A percentile compares a stretch with the other conserved stretches of the same genome.
Conservation (phyloP, 75 land plant genomes). For the Selaginella moellendorffii region DNA sequence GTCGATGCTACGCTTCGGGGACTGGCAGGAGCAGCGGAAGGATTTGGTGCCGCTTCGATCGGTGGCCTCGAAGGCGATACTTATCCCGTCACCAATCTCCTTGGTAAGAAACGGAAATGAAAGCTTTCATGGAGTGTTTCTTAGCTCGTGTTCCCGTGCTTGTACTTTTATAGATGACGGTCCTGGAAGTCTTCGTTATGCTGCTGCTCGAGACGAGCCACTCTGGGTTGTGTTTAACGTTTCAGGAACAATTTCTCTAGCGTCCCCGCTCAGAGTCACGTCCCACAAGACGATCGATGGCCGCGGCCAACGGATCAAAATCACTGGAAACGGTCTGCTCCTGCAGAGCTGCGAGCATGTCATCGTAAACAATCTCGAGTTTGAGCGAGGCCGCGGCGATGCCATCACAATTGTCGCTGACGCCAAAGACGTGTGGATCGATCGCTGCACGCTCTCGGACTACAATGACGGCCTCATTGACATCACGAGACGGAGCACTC, state of each 20-base stretch:
- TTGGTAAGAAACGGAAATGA: too few relatives aligned
- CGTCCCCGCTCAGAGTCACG: slow-evolving; percentile 47
- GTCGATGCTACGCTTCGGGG: slow-evolving; percentile 47
- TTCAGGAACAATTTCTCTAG: slow-evolving; percentile 67
- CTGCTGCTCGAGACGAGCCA: slow-evolving; percentile 58
- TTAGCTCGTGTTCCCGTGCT: too few relatives aligned
- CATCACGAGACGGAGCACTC: slow-evolving; percentile 74
- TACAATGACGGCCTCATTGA: slow-evolving; percentile 95
- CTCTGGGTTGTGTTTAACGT: slow-evolving; percentile 95
- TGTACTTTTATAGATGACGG: slow-evolving; percentile 66
- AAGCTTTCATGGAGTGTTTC: too few relatives aligned
- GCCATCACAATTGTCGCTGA: slow-evolving; percentile 87
- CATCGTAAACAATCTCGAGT: slow-evolving; percentile 74
- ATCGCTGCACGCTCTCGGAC: slow-evolving; percentile 73
- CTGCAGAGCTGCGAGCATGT: slow-evolving; percentile 90
- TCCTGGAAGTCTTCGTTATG: slow-evolving; percentile 74
- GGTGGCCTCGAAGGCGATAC: slow-evolving; percentile 74
- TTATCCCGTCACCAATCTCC: slow-evolving; percentile 59
- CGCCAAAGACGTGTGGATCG: slow-evolving; percentile 87
- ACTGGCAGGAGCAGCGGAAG: slow-evolving; percentile 86
- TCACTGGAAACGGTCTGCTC: slow-evolving; percentile 79
- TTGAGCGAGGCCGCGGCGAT: slow-evolving; percentile 95
- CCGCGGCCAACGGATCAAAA: slow-evolving; percentile 76
- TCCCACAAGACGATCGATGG: slow-evolving; percentile 95
- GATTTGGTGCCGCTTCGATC: slow-evolving; percentile 64